Conservation (phyloP, 805 yeast genomes). For the Kluyveromyces siamensis region DNA sequence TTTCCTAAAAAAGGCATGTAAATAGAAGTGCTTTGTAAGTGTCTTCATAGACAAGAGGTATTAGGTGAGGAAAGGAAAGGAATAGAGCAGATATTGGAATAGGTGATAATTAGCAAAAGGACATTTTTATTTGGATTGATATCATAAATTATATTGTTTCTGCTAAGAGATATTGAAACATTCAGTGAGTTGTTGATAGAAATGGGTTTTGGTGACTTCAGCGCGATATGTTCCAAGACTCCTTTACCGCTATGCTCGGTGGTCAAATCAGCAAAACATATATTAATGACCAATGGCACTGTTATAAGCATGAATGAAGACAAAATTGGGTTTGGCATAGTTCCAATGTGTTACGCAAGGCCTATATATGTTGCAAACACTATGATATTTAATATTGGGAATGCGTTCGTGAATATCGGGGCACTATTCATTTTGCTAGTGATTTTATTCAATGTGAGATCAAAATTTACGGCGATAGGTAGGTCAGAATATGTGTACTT, state of each 20-base stretch:
- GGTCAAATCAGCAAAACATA: slow-evolving; percentile 41
- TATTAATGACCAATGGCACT: slow-evolving; percentile 17
- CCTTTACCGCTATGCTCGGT: slow-evolving; percentile 78
- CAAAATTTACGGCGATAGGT: slow-evolving; percentile 92
- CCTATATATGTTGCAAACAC: slow-evolving; percentile 86
- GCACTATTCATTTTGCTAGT: slow-evolving; percentile 55
- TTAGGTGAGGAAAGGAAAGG: no score
- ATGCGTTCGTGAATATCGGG: slow-evolving; percentile 76
- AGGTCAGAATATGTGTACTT: slow-evolving; percentile 75
- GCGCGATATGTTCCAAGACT: slow-evolving; percentile 49
- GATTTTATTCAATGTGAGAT: slow-evolving; percentile 66
- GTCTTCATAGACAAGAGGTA: no score
- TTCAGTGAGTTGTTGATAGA: background rate
- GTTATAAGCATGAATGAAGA: slow-evolving; percentile 8
- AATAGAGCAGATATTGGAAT: no score
- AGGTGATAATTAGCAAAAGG: background rate
- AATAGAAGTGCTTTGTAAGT: background rate
- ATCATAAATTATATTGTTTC: no score
- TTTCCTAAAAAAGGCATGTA: background rate
- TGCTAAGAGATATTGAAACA: background rate
- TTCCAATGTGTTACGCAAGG: slow-evolving; percentile 77
- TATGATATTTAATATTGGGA: slow-evolving; percentile 79
- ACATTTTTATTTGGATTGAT: background rate
- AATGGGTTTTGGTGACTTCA: slow-evolving; percentile 25
- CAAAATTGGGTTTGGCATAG: slow-evolving; percentile 41